Evolutionary conservation across 495 filamentous ascomycete species (phyloP), one percentile per base, ranked within the genome.

Genomic region (Daldinia concentrica): DNA sequence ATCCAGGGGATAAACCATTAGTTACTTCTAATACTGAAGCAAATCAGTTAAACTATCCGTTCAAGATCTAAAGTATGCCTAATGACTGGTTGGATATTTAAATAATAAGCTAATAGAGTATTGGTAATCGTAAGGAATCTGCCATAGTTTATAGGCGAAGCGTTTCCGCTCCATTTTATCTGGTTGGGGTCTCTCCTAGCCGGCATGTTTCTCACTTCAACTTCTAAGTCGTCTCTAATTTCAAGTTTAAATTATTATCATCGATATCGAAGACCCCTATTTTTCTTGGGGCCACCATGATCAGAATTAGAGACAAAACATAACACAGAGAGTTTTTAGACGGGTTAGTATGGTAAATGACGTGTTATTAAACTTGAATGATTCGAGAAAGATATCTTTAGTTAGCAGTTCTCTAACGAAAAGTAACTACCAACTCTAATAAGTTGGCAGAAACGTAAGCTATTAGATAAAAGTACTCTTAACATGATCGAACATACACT

Each of bases 1-100:
- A 48, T 48, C 43, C 43, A 48, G 3, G 43, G 4, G 19, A 48
- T 48, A 12, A 48, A 48, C 0, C 7, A 48, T 48, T 48, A 48
- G 43, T 48, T 48, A 48, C 43, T 48, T 48, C 19, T 48, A 48
- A 48, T 48, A 48, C 22, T 48, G 43, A 48, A 48, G 43, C 43
- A 48, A 48, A 48, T 24, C 9, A 24, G 43, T 48, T 48, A 48
- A 48, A 48, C 11, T 22, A 48, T 12, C 22, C 11, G 19, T 24
- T 1, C 0, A 48, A 12, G 17, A 24, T 48, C 19, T 1, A 24
- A 22, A 17, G 43, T 24, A 22, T 24, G n/a, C n/a, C n/a, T n/a
- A 12, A 48, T 48, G 7, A 12, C 19, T 48, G 3, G 19, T 24
- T 48, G 43, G 24, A 14, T 1, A 19, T 12, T 22, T 9, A 48